Evolutionary conservation across 352 stramenopile genomes (phyloP).

Genomic region (Lagenidium sp.): DNA sequence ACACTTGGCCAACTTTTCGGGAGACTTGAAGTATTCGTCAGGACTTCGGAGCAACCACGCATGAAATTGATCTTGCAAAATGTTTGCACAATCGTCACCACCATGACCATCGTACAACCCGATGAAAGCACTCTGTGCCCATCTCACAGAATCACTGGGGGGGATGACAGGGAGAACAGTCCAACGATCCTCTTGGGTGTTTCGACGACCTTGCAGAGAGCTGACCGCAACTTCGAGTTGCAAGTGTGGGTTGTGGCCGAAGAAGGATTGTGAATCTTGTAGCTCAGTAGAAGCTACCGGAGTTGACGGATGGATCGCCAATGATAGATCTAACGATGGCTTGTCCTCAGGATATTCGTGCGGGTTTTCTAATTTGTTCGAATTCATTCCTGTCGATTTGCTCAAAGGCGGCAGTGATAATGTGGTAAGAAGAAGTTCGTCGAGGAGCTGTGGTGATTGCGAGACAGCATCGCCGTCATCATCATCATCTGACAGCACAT

Average conservation of each 20-base stretch:
- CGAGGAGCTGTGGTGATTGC: conserved; percentile 55
- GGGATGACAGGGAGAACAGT: conserved; percentile 37
- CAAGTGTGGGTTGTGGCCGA: conserved; percentile 23
- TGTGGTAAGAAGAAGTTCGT: conserved; percentile 68
- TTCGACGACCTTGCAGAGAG: conserved; percentile 57
- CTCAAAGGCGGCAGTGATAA: conserved; percentile 54
- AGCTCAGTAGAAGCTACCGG: not conserved
- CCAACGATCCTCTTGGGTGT: conserved; percentile 68
- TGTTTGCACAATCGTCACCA: conserved; percentile 58
- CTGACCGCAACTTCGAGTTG: conserved; percentile 29
- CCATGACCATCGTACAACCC: conserved; percentile 82
- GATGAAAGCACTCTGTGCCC: conserved; percentile 30
- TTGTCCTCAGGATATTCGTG: not conserved
- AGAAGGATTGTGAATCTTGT: conserved; percentile 26
- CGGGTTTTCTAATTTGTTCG: not conserved
- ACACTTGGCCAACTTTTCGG: conserved; percentile 24
- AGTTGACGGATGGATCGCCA: not conserved
- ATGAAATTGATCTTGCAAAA: conserved; percentile 73
- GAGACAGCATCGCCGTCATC: conserved; percentile 45
- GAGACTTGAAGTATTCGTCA: conserved; percentile 14
- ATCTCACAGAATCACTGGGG: conserved; percentile 3
- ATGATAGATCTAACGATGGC: not conserved
- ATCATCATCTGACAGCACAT: conserved; percentile 36
- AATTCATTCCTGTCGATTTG: conserved; percentile 10
- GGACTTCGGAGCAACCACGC: conserved; percentile 37